Base-by-base conservation (phyloP, 495 filamentous ascomycete genomes). In the Peziza echinospora region DNA sequence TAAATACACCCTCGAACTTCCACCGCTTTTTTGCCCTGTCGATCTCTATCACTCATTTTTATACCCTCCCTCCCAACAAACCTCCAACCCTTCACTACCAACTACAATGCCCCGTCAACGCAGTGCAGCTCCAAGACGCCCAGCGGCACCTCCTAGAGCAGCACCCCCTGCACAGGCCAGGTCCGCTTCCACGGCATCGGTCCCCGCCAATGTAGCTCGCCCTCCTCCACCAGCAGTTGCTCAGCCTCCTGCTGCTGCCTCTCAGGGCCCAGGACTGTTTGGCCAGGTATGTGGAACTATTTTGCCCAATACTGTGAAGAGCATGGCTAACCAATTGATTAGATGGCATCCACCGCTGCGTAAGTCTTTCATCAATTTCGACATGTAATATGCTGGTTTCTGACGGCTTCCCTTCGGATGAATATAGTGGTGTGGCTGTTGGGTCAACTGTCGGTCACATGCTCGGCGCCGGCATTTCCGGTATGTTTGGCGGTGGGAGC, bases 371-470 rank as follows among this genome's bases (percentile, higher is more conserved):
- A 23, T 7, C 22, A n/a, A 11, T 17, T 22, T 25, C 13, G 9
- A 24, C 24, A 21, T 39, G 28, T 22, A 24, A 10, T 21, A 24
- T 21, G 11, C 30, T 52, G 37, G 41, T 47, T 25, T 49, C n/a
- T 57, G 68, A 86, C 87, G 77, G 82, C 82, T 51, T 81, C 76
- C 52, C 87, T 82, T 43, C 82, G 81, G 54, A 81, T 81, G n/a
- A n/a, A 76, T 37, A 37, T 37, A 37, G 30, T 59, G 89, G 89
- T 75, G 89, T 94, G 50, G 89, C 87, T 48, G 77, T 96, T 47
- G 89, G 89, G 50, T 89, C 83, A 44, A 81, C 84, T 21, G 82
- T 97, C 66, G 89, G 89, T 60, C 86, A 96, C 66, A 85, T 83
- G 51, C 74, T 96, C 63, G 83, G 84, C 58, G 81, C 55, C 45